A percentile compares a stretch with the other conserved stretches of the same genome.
Conservation (phyloP, 306 rosid species). For the Neltuma alba region DNA sequence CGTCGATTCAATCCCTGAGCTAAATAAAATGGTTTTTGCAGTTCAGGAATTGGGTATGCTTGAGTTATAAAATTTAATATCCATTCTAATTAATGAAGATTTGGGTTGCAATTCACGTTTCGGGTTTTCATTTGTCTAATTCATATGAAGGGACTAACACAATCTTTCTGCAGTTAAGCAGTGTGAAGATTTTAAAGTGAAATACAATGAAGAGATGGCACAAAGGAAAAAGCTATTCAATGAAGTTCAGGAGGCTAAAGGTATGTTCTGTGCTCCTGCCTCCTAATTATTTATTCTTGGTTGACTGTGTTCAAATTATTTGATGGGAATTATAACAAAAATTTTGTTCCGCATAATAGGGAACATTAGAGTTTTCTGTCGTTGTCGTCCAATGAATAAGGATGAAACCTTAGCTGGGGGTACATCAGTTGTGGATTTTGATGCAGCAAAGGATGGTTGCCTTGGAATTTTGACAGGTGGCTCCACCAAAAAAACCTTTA, state of each 20-base stretch:
- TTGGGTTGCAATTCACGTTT: conserved; percentile 19
- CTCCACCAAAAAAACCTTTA: conserved; percentile 66
- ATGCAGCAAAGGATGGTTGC: conserved; percentile 81
- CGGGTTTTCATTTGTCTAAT: conserved; percentile 9
- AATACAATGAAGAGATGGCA: conserved; percentile 78
- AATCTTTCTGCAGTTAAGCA: conserved; percentile 63
- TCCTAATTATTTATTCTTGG: conserved; percentile 3
- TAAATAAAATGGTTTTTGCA: conserved; percentile 83
- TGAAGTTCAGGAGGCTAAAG: conserved; percentile 94
- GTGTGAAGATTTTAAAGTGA: conserved; percentile 87
- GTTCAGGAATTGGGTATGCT: conserved; percentile 77
- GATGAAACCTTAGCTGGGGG: conserved; percentile 61
- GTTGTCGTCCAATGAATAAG: conserved; percentile 86
- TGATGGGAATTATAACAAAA: conserved; percentile 14
- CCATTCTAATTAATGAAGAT: conserved; percentile 19
- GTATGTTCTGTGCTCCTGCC: conserved; percentile 38
- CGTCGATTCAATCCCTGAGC: conserved; percentile 80
- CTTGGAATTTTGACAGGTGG: conserved; percentile 67
- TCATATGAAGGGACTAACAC: conserved; percentile 30
- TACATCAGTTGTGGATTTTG: conserved; percentile 72
- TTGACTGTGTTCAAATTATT: conserved; percentile 3
- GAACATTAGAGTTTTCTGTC: conserved; percentile 87
- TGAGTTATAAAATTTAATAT: conserved; percentile 20
- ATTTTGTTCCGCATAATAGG: conserved; percentile 50
- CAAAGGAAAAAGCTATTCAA: conserved; percentile 79